Percentiles rank a stretch among this genome's conserved stretches.
phyloP scores from a whole-genome alignment of 164 flowering plant genomes.

The Vitis riparia region DNA sequence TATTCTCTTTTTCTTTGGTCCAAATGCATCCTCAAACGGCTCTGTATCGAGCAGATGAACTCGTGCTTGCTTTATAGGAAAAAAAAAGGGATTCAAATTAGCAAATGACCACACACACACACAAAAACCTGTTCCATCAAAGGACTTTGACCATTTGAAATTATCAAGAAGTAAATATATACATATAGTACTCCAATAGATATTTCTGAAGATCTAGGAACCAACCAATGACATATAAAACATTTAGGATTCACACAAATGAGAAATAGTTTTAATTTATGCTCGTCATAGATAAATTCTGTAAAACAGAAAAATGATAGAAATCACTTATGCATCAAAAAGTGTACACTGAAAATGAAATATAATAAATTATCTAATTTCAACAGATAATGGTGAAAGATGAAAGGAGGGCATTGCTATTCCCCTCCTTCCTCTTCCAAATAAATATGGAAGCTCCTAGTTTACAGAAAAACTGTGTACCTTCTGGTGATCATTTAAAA shows the following conservation, averaged over 20 bases:
- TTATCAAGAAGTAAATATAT: not conserved
- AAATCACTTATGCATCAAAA: not conserved
- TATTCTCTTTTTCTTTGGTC: constrained; percentile 90
- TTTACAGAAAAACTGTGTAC: constrained; percentile 27
- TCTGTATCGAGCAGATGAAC: constrained; percentile 88
- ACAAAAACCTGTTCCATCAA: not conserved
- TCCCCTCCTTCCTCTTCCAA: too few species aligned
- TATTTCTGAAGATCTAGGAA: not conserved
- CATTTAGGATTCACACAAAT: not conserved
- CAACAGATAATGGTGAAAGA: too few species aligned
- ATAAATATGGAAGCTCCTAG: not conserved
- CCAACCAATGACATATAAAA: not conserved
- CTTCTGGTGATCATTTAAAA: constrained; percentile 83
- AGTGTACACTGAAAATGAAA: too few species aligned
- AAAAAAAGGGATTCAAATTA: constrained; percentile 2
- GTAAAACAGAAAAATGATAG: too few species aligned
- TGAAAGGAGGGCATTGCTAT: too few species aligned
- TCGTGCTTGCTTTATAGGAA: constrained; percentile 66
- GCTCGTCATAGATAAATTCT: not conserved
- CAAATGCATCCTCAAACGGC: constrained; percentile 87
- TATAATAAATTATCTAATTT: too few species aligned
- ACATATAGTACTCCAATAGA: not conserved
- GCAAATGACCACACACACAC: not conserved
- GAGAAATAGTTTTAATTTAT: not conserved
- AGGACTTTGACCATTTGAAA: not conserved